phyloP scores from a whole-genome alignment of 495 filamentous ascomycete species.

The Collariella sp. region DNA sequence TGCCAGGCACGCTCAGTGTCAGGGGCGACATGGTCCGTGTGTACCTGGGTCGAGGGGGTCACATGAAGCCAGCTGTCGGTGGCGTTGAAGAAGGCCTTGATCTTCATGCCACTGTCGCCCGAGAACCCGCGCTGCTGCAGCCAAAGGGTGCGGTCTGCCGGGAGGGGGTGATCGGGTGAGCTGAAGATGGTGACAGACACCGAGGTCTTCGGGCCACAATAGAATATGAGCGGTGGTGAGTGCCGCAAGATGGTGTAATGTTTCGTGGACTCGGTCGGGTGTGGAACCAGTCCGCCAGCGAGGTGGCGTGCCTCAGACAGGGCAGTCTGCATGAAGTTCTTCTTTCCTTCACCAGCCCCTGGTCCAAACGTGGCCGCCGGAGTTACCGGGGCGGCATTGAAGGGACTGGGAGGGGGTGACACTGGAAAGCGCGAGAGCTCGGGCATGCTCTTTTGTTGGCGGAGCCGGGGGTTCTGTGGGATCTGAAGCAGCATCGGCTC shows the following conservation, averaged over 20 bases:
- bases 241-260: slow-evolving; percentile 61
- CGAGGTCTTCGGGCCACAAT: slow-evolving; percentile 53
- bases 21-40: slow-evolving; percentile 36
- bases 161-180: slow-evolving; percentile 43
- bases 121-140: slow-evolving; percentile 58
- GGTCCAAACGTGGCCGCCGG: slow-evolving; percentile 13
- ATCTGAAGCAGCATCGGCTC: slow-evolving; percentile 1
- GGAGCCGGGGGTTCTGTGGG: neutral
- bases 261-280: slow-evolving; percentile 55
- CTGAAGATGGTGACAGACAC: slow-evolving; percentile 53
- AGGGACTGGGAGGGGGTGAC: neutral
- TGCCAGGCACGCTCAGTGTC: slow-evolving; percentile 56
- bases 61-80: slow-evolving; percentile 56
- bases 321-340: slow-evolving; percentile 35
- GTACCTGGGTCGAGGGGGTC: slow-evolving; percentile 45
- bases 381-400: neutral
- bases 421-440: neutral
- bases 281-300: slow-evolving; percentile 52
- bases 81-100: slow-evolving; percentile 49
- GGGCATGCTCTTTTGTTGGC: slow-evolving; percentile 6
- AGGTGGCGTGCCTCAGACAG: slow-evolving; percentile 53
- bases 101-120: slow-evolving; percentile 58
- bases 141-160: slow-evolving; percentile 52
- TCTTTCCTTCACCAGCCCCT: neutral
- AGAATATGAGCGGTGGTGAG: slow-evolving; percentile 53